Evolutionary conservation across 352 stramenopile species (phyloP).

Genomic region (Globisporangium barbulae): DNA sequence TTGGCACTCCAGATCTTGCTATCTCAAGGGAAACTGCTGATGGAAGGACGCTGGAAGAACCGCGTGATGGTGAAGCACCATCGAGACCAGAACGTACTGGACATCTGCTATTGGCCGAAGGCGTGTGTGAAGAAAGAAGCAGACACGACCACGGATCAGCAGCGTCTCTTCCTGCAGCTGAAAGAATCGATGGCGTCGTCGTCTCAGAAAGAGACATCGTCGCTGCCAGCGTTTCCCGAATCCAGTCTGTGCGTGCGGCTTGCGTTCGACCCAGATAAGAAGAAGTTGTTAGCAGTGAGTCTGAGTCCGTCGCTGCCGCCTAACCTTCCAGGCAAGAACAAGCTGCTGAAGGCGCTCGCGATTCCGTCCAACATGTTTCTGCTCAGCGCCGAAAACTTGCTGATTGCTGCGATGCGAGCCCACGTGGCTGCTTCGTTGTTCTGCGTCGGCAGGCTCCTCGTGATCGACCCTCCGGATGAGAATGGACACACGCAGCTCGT

Average conservation of each 20-base stretch:
- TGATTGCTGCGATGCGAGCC: constrained; percentile 72
- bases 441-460: constrained; percentile 63
- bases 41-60: constrained; percentile 80
- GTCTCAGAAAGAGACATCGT: constrained; percentile 17
- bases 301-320: constrained; percentile 64
- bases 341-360: constrained; percentile 53
- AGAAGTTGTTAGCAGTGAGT: constrained; percentile 56
- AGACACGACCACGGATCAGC: constrained; percentile 51
- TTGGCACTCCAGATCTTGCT: constrained; percentile 74
- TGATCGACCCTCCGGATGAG: constrained; percentile 60
- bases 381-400: constrained; percentile 69
- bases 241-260: constrained; percentile 71
- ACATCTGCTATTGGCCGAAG: constrained; percentile 83
- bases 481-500: constrained; percentile 57
- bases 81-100: constrained; percentile 70
- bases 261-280: constrained; percentile 53
- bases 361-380: constrained; percentile 79
- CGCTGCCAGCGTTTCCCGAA: constrained; percentile 47
- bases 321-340: constrained; percentile 48
- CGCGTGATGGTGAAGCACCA: constrained; percentile 77
- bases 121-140: constrained; percentile 59
- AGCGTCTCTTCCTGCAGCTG: constrained; percentile 56
- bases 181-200: constrained; percentile 33
- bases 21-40: constrained; percentile 69
- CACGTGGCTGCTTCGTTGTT: constrained; percentile 73